These are phyloP conservation scores for Daucus carota DNA, from an alignment of 129 eudicot genomes.

Conservation along the genomic window DNA sequence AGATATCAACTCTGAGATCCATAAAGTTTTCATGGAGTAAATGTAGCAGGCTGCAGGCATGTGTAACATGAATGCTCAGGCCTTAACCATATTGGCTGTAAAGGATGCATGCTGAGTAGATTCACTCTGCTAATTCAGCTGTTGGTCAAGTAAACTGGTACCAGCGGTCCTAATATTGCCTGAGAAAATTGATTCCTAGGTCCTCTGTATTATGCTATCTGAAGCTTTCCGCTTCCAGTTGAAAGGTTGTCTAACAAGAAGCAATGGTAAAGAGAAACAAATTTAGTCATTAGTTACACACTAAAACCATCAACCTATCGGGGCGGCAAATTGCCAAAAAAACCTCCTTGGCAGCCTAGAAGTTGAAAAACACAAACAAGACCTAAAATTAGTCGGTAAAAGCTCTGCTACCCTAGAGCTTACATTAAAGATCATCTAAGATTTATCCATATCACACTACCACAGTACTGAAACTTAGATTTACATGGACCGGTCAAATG, in stretches of 20 bases:
- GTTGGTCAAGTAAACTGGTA: background rate
- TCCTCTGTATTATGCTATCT: background rate
- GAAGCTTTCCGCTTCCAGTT: background rate
- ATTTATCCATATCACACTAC: background rate
- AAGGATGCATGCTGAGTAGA: background rate
- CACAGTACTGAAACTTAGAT: background rate
- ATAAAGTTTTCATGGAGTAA: too few species aligned
- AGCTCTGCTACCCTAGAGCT: background rate
- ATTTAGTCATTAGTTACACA: conserved; percentile 8
- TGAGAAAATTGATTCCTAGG: background rate
- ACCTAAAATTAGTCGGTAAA: background rate
- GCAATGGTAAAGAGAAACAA: background rate
- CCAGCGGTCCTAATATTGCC: background rate
- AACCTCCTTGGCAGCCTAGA: conserved; percentile 5
- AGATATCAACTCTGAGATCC: background rate
- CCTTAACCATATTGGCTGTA: background rate
- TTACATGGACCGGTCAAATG: conserved; percentile 56
- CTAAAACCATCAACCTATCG: conserved; percentile 11
- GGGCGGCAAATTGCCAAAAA: conserved; percentile 16
- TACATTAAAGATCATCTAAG: background rate
- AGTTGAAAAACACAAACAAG: background rate
- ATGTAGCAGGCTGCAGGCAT: too few species aligned
- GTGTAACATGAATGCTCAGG: background rate
- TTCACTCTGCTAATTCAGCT: background rate
- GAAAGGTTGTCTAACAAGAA: background rate